These are phyloP conservation scores for Astrothelium macrocarpum DNA, from an alignment of 495 filamentous ascomycete species.

Conservation along the genomic window DNA sequence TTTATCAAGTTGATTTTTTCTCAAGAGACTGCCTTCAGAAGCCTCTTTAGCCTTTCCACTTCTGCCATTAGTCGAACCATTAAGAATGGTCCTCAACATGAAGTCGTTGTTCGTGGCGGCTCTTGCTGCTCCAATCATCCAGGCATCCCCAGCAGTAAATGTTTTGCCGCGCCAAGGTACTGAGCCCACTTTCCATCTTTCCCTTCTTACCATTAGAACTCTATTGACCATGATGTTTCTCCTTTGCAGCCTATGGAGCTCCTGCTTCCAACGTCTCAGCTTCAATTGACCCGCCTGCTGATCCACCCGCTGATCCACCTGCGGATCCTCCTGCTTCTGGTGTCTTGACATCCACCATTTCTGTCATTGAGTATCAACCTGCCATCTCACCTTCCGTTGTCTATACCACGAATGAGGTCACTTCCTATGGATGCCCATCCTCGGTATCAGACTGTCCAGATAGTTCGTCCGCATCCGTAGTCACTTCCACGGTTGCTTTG, in stretches of 20 bases:
- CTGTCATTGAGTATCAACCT: constrained; percentile 8
- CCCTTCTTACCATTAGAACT: not conserved
- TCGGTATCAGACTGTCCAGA: constrained; percentile 19
- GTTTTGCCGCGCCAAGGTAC: not conserved
- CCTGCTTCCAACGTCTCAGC: not conserved
- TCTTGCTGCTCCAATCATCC: not conserved
- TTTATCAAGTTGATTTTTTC: not conserved
- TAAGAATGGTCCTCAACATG: not conserved
- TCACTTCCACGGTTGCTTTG: constrained; percentile 19
- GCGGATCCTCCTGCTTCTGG: too few species aligned
- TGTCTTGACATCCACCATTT: not conserved
- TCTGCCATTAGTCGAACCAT: not conserved
- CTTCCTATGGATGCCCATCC: constrained; percentile 14
- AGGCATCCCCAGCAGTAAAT: not conserved
- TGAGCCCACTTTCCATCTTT: not conserved
- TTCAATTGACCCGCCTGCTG: not conserved
- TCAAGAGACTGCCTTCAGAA: not conserved
- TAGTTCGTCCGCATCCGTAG: constrained; percentile 4
- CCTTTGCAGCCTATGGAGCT: not conserved
- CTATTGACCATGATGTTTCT: not conserved
- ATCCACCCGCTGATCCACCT: not conserved
- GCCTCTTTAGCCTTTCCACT: not conserved
- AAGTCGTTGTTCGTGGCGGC: not conserved
- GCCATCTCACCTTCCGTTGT: constrained; percentile 14
- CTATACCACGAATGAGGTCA: constrained; percentile 18